Evolutionary conservation across 208 protist genomes (phyloP).

Genomic region (Acanthamoeba royreba): DNA sequence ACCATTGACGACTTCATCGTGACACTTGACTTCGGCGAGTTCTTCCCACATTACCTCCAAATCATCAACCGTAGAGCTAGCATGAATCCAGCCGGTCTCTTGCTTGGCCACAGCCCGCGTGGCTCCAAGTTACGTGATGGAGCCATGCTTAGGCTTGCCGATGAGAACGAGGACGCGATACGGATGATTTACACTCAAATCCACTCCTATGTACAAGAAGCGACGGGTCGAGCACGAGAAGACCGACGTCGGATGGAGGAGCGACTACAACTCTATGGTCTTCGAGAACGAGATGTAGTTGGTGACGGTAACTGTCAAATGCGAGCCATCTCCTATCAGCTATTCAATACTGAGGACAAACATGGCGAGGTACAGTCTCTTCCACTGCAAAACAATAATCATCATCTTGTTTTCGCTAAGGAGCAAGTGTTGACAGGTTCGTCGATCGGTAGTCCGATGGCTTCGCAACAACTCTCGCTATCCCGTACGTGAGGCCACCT

Average conservation of each 20-base stretch:
- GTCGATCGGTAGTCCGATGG: background rate
- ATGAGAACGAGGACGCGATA: background rate
- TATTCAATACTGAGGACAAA: background rate
- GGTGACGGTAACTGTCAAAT: conserved; percentile 42
- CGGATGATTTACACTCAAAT: background rate
- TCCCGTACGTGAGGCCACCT: background rate
- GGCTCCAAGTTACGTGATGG: background rate
- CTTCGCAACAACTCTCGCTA: background rate
- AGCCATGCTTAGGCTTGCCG: background rate
- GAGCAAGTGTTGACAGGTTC: background rate
- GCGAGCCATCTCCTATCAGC: background rate
- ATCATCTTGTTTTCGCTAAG: background rate
- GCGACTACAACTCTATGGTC: background rate
- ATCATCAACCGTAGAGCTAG: background rate
- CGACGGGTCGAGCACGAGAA: background rate
- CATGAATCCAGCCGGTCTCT: too few species aligned
- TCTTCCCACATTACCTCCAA: conserved; percentile 19
- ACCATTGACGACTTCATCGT: background rate
- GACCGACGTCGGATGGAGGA: conserved; percentile 10
- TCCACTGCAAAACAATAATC: too few species aligned
- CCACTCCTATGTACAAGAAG: background rate
- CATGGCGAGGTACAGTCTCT: background rate
- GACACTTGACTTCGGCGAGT: conserved; percentile 1
- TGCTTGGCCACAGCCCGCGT: background rate
- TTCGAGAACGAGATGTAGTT: background rate